Base-by-base conservation (phyloP, 768 basidiomycete genomes). In the Lanmaoa rubissima region DNA sequence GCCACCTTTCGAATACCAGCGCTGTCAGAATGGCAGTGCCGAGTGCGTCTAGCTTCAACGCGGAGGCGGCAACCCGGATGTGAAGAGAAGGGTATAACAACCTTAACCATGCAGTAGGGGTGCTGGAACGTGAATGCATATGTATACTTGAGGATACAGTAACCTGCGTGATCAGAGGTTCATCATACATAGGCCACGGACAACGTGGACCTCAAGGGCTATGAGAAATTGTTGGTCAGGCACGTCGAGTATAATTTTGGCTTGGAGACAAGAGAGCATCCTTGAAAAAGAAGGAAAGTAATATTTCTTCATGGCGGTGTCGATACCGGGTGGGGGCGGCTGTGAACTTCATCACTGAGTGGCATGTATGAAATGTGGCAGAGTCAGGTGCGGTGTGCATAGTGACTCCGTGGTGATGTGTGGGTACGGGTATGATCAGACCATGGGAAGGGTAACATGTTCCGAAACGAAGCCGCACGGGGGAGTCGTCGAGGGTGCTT, bases 301-400 rank as follows among this genome's bases (percentile, higher is more conserved):
- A 13, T 24, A 16, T 41, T 49, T 41, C 24, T 28, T 28, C 16
- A 16, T 10, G 14, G 7, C 16, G 43, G 24, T 5, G 43, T 14
- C 16, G 16, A 11, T 19, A 26, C 24, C 26, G 24, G 5, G 43
- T 5, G 28, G 17, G 11, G 17, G 28, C 11, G 16, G 11, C 46
- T 5, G 19, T 31, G 32, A 19, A 14, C 19, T 17, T 9, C 4
- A 19, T 13, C 31, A 9, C 21, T 24, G 21, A 24, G 17, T 34
- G 10, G 16, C 21, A 52, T 39, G n/a, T 21, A 34, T 34, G 16
- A 26, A 48, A 26, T 5, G 31, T 51, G 26, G 54, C 34, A 35
- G 49, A 16, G 34, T 10, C 31, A 13, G 32, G 50, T 56, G 55
- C 54, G 5, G 56, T 57, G 54, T 36, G 6, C 39, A 35, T 56